phyloP scores from a whole-genome alignment of 2,329 filamentous ascomycete species.

The Arthrobotrys sphaeroides region DNA sequence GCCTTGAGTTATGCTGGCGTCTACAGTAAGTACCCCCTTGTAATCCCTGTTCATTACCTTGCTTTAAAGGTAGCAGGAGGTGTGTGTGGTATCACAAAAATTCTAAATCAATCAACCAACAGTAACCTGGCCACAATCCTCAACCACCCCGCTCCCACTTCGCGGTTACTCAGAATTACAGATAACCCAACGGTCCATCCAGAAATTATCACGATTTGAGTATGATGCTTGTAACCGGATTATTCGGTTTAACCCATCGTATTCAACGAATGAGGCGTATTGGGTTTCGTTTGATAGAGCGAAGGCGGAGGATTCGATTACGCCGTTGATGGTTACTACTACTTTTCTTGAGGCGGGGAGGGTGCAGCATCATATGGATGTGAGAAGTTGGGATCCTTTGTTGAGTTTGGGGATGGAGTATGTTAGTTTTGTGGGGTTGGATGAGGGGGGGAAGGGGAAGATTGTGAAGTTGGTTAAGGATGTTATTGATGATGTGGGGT shows the following conservation, averaged over 20 bases:
- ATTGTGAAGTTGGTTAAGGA: not conserved
- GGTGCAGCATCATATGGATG: conserved; percentile 1
- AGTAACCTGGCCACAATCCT: not conserved
- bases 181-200: not conserved
- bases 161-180: conserved; percentile 3
- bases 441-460: not conserved
- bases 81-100: not conserved
- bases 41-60: no score
- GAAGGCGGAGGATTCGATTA: not conserved
- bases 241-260: not conserved
- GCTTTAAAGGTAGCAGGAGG: no score
- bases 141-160: not conserved
- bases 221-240: conserved; percentile 9
- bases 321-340: not conserved
- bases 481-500: not conserved
- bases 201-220: not conserved
- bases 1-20: conserved; percentile 4
- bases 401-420: conserved; percentile 1
- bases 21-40: not conserved
- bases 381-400: not conserved
- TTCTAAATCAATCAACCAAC: not conserved
- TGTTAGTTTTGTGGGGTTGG: not conserved
- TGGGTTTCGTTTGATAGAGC: not conserved
- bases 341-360: not conserved
- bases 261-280: not conserved